Conservation (phyloP, 805 yeast genomes). For the Myxozyma melibiosi region DNA sequence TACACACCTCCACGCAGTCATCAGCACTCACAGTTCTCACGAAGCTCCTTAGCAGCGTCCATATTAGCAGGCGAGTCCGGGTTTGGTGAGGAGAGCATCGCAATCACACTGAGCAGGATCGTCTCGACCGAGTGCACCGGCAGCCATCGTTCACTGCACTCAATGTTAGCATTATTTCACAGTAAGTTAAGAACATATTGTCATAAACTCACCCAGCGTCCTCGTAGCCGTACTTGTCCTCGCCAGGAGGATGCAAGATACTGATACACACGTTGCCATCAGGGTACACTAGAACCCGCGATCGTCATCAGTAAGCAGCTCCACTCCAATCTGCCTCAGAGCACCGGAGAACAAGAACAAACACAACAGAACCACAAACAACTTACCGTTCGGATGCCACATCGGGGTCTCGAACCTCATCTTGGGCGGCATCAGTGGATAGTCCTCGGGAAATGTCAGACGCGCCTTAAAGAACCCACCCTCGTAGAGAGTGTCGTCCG, state of each 20-base stretch:
- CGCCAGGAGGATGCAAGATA: conserved; percentile 84
- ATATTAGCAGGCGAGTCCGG: conserved; percentile 94
- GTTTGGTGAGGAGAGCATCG: conserved; percentile 87
- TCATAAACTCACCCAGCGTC: conserved; percentile 53
- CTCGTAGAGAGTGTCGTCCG: conserved; percentile 70
- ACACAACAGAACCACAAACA: too few species aligned
- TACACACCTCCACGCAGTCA: neutral
- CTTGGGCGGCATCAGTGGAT: conserved; percentile 70
- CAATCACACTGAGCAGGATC: conserved; percentile 76
- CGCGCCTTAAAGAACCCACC: conserved; percentile 73
- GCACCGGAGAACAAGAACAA: neutral
- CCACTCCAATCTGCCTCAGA: neutral
- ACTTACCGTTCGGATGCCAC: conserved; percentile 70
- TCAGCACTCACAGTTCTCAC: conserved; percentile 56
- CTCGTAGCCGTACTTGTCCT: conserved; percentile 85
- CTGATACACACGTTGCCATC: conserved; percentile 88
- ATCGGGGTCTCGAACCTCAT: conserved; percentile 69
- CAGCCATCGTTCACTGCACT: conserved; percentile 74
- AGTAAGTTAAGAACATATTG: neutral
- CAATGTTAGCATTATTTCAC: neutral
- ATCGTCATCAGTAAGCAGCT: neutral
- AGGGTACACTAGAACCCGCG: conserved; percentile 70
- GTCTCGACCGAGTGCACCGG: conserved; percentile 90
- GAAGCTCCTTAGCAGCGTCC: conserved; percentile 85
- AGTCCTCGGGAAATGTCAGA: conserved; percentile 63